A percentile compares a stretch with the other conserved stretches of the same genome.
Evolutionary conservation across 139 green algal species (phyloP).

Genomic region (Tetradesmus obliquus): DNA sequence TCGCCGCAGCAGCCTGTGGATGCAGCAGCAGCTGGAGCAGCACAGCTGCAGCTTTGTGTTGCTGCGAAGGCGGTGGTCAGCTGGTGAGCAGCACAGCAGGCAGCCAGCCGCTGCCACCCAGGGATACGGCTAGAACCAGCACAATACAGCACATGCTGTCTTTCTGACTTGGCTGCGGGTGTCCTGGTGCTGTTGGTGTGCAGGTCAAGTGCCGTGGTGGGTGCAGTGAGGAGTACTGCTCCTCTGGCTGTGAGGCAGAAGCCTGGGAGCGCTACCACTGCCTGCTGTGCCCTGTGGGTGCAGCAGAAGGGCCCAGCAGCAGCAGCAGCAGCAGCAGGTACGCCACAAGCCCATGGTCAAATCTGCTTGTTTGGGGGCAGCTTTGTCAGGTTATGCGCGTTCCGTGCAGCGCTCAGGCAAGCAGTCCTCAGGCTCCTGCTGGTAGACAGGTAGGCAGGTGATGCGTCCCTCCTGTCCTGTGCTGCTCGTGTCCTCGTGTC

Average conservation of each 20-base stretch:
- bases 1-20: neutral
- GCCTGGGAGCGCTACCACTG: conserved; percentile 71
- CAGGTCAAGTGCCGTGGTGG: conserved; percentile 64
- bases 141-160: neutral
- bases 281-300: conserved; percentile 61
- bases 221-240: conserved; percentile 70
- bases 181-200: neutral
- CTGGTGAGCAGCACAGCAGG: neutral
- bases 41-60: neutral
- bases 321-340: conserved; percentile 35
- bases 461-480: too few species aligned
- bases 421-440: neutral
- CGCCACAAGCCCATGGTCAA: neutral
- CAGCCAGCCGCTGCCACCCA: too few species aligned
- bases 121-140: too few species aligned
- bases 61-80: neutral
- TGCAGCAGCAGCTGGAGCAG: neutral
- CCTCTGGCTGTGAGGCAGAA: conserved; percentile 52
- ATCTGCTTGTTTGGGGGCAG: neutral
- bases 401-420: neutral
- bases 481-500: too few species aligned
- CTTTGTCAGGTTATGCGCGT: neutral
- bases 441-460: too few species aligned
- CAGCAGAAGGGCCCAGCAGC: neutral
- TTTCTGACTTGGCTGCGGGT: neutral